Conservation (phyloP, 75 land plant genomes). For the Sequoia sempervirens region DNA sequence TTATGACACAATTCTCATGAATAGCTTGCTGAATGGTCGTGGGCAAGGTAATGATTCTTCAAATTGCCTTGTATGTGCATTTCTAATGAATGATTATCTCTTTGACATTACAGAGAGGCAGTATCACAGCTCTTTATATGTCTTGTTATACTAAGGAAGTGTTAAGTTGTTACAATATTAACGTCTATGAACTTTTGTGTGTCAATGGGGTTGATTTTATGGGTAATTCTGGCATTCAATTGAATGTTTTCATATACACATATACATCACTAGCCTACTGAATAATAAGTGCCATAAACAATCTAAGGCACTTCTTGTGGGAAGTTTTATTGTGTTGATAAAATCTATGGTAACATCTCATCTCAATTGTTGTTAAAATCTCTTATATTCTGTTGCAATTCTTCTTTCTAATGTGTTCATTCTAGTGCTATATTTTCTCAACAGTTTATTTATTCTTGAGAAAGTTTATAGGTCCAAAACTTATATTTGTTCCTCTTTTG, state of each 20-base stretch:
- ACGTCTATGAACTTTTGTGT: neutral
- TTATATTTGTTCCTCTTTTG: neutral
- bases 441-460: neutral
- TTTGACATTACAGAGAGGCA: neutral
- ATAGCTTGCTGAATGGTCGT: conserved; percentile 74
- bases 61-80: neutral
- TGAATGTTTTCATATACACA: neutral
- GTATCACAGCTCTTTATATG: neutral
- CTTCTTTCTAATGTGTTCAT: neutral
- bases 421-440: neutral
- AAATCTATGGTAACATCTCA: neutral
- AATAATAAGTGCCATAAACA: neutral
- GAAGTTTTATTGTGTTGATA: neutral
- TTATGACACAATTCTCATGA: conserved; percentile 95
- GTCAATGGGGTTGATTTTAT: neutral
- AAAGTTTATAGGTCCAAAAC: neutral
- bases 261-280: too few relatives aligned
- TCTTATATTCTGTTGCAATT: neutral
- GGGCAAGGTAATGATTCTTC: conserved; percentile 60
- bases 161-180: neutral
- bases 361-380: neutral
- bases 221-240: neutral
- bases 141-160: neutral
- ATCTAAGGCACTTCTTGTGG: neutral
- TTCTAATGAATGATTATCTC: neutral